Evolutionary conservation across 176 grass and related monocot genomes (phyloP), one percentile per base, ranked within the genome.

Genomic region (Alopecurus myosuroides): DNA sequence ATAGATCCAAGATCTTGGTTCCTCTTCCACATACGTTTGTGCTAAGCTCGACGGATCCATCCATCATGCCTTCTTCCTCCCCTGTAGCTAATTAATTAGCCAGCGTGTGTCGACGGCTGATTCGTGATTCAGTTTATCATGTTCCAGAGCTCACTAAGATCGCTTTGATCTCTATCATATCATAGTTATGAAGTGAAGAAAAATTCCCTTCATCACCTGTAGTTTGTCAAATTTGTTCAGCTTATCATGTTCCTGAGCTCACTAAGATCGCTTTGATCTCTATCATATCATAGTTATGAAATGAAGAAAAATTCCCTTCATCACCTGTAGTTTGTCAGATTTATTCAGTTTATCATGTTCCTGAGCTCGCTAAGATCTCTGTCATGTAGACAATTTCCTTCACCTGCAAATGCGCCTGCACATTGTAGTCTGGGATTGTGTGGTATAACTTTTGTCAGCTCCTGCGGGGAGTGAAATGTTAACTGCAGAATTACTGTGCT

Each of bases 121-220:
- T 57, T 71, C 56, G 52, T 80, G 35, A n/a, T 14, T 57, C 18
- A 74, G 23, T 51, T 86, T 64, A 63, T n/a, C n/a, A 63, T 89
- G 62, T 36, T 63, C 66, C 37, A 74, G 1, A 74, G 36, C 11
- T 58, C 11, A 3, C 6, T 11, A 58, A 57, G n/a, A 3, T 68
- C 11, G 66, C 9, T 57, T 75, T 73, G 34, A 29, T 51, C 71
- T 60, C 36, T 68, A 5, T 56, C 50, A 34, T 56, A 35, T 4
- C 2, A 35, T 57, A 26, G 46, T 39, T 72, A 49, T 67, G 64
- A 36, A 67, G 37, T 50, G 45, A 74, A 66, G 14, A 55, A 13
- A 18, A 23, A 13, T 39, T 40, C 10, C 12, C 55, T n/a, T n/a
- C n/a, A n/a, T 30, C 34, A 57, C 9, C 19, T 78, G 52, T 58